Evolutionary conservation across 345 rosid species (phyloP).

Genomic region (Populus pruinosa): DNA sequence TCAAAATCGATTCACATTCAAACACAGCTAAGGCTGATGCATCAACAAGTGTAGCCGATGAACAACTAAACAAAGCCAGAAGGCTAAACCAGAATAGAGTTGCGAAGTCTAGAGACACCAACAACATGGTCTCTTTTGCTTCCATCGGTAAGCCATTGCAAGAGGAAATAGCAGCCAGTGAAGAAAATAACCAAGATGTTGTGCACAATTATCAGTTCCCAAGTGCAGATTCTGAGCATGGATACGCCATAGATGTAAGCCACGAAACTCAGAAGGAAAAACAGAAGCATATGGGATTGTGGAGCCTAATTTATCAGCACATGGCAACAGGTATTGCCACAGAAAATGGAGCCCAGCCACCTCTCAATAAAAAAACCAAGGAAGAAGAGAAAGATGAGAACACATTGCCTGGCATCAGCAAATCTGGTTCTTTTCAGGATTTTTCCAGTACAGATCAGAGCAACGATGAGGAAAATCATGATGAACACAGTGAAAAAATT

Average conservation of each 20-base stretch:
- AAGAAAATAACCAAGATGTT: constrained; percentile 20
- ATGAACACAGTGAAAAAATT: constrained; percentile 26
- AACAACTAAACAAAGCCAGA: neutral
- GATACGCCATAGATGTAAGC: constrained; percentile 12
- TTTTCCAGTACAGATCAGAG: constrained; percentile 13
- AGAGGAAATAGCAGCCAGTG: constrained; percentile 11
- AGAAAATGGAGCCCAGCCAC: constrained; percentile 33
- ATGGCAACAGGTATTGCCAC: constrained; percentile 61
- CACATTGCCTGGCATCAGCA: constrained; percentile 1
- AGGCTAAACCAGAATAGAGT: neutral
- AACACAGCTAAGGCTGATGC: neutral
- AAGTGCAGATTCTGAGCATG: constrained; percentile 17
- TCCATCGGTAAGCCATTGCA: constrained; percentile 10
- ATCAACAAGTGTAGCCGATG: neutral
- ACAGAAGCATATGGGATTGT: constrained; percentile 50
- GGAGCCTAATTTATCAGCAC: constrained; percentile 70
- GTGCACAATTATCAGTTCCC: constrained; percentile 5
- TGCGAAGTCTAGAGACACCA: neutral
- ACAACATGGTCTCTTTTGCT: neutral
- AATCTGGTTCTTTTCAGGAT: constrained; percentile 17
- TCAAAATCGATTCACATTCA: neutral
- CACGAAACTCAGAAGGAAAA: constrained; percentile 36
- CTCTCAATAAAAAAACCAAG: constrained; percentile 25
- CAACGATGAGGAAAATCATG: constrained; percentile 28
- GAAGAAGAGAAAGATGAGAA: constrained; percentile 25